phyloP scores from a whole-genome alignment of 2,329 filamentous ascomycete genomes.

The Zymoseptoria passerinii region DNA sequence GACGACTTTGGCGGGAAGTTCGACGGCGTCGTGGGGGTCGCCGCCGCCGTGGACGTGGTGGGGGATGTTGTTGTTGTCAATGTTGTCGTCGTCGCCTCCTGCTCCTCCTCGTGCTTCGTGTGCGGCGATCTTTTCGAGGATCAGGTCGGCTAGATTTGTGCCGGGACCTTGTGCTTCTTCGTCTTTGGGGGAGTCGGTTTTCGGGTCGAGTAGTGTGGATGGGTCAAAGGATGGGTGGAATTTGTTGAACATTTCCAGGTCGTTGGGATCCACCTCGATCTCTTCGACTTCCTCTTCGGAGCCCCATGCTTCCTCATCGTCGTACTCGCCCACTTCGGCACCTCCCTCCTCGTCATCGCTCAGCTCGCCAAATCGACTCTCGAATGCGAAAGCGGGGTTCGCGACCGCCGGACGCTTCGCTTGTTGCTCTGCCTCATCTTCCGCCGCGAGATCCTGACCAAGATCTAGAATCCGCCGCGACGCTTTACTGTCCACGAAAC shows the following conservation, averaged over 20 bases:
- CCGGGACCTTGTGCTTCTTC: constrained; percentile 32
- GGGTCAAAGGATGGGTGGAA: constrained; percentile 73
- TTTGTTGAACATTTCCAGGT: constrained; percentile 82
- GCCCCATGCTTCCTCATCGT: constrained; percentile 58
- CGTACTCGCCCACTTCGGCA: constrained; percentile 44
- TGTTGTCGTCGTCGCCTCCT: constrained; percentile 30
- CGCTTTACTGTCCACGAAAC: constrained; percentile 78
- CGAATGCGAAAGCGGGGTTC: constrained; percentile 69
- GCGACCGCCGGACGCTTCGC: constrained; percentile 35
- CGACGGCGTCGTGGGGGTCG: constrained; percentile 68
- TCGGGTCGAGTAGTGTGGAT: constrained; percentile 59
- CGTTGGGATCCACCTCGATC: constrained; percentile 75
- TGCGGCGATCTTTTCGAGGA: constrained; percentile 86
- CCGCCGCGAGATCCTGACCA: constrained; percentile 78
- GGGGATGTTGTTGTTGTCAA: constrained; percentile 32
- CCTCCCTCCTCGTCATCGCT: constrained; percentile 45
- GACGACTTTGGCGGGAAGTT: constrained; percentile 82
- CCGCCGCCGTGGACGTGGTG: constrained; percentile 49
- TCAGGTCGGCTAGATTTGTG: constrained; percentile 85
- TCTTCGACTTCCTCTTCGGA: constrained; percentile 59
- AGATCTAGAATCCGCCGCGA: constrained; percentile 84
- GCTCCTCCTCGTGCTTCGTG: constrained; percentile 61
- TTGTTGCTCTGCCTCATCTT: constrained; percentile 54
- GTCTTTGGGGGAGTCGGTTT: constrained; percentile 41
- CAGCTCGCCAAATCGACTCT: constrained; percentile 55